Evolutionary conservation across 805 yeast species (phyloP).

Genomic region (Scheffersomyces coipomensis): DNA sequence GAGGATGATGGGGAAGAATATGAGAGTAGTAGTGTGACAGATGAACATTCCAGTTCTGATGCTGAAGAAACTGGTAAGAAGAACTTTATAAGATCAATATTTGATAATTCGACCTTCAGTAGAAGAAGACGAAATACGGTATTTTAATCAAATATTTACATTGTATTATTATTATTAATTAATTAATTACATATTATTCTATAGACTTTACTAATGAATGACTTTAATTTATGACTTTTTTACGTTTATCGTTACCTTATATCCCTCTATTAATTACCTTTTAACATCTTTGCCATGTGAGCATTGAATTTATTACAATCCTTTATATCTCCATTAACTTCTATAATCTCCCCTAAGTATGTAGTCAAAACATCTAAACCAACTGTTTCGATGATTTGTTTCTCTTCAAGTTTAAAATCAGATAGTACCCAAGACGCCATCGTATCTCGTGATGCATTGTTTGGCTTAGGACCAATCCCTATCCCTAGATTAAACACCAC

Average conservation of each 20-base stretch:
- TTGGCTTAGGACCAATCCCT: slow-evolving; percentile 44
- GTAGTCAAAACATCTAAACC: slow-evolving; percentile 12
- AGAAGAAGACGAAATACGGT: neutral
- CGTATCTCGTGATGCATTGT: slow-evolving; percentile 26
- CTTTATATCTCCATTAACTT: slow-evolving; percentile 15
- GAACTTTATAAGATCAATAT: neutral
- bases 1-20: slow-evolving; percentile 1
- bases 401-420: slow-evolving; percentile 24
- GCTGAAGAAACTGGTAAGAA: slow-evolving; percentile 1
- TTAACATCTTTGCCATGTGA: slow-evolving; percentile 6
- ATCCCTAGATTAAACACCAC: slow-evolving; percentile 30
- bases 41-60: neutral
- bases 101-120: neutral
- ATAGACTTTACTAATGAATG: no score
- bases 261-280: no score
- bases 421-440: slow-evolving; percentile 45
- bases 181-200: no score
- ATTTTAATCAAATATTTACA: neutral
- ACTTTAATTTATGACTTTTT: no score
- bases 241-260: no score
- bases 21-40: neutral
- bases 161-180: no score
- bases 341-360: slow-evolving; percentile 20
- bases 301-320: slow-evolving; percentile 29
- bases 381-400: slow-evolving; percentile 9